Evolutionary conservation across 129 eudicot genomes (phyloP).

Genomic region (Sambucus nigra): DNA sequence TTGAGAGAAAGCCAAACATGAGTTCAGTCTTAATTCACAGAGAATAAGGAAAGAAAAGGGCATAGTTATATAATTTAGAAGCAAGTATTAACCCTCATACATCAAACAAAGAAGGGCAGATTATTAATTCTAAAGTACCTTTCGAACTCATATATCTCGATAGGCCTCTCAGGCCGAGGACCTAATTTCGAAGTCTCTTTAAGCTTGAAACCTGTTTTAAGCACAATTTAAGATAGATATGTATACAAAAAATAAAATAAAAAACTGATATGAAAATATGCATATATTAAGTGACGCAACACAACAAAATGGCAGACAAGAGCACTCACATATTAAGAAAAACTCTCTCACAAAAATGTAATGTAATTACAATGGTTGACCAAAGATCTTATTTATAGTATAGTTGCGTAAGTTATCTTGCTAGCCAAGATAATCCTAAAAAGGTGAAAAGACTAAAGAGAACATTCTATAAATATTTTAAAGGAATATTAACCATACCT

Average conservation of each 20-base stretch:
- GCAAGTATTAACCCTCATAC: background rate
- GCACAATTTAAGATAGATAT: constrained; percentile 13
- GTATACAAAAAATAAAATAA: background rate
- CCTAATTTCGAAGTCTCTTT: constrained; percentile 84
- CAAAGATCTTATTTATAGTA: too few species aligned
- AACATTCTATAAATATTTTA: too few species aligned
- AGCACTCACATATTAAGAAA: too few species aligned
- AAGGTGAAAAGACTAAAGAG: too few species aligned
- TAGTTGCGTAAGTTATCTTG: too few species aligned
- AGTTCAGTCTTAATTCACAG: constrained; percentile 20
- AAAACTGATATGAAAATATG: background rate
- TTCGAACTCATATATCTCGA: constrained; percentile 92
- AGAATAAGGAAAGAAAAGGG: background rate
- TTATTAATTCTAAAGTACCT: constrained; percentile 32
- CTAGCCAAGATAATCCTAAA: too few species aligned
- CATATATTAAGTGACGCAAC: constrained; percentile 1
- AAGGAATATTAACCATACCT: too few species aligned
- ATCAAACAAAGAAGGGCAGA: constrained; percentile 1
- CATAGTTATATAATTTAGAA: background rate
- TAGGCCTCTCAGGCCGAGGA: constrained; percentile 86
- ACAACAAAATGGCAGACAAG: too few species aligned
- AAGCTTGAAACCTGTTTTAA: constrained; percentile 44
- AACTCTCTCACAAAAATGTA: too few species aligned
- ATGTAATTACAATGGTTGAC: too few species aligned
- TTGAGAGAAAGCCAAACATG: constrained; percentile 14